Base-by-base conservation (phyloP, 257 asterid species). In the Penstemon barbatus region DNA sequence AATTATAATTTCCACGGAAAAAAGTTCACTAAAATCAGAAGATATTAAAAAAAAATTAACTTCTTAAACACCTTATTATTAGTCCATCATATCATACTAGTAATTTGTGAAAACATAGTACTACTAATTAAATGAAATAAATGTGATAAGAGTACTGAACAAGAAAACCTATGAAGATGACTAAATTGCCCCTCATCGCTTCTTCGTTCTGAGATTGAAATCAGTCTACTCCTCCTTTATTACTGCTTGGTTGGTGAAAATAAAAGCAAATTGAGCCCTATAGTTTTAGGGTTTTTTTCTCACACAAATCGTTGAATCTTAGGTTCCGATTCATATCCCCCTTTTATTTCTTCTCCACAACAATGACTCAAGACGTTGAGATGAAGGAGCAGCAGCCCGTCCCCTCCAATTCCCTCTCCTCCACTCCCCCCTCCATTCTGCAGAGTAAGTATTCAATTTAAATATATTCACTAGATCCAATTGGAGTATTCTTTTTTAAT, bases 371-470 rank as follows among this genome's bases (percentile, higher is more conserved):
- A 79, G 98, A 89, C 53, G 83, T 84, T 67, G 94, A 87, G 77
- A 89, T 89, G 95, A 83, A 83, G 69, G 96, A 89, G 79, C 93
- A 89, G 79, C 90, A 85, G 61, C 82, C 78, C 10, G 86, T 86
- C 57, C 75, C 87, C 39, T 75, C 94, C 71, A 73, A 80, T 70
- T 72, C 87, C 12, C 66, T 78, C 46, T 10, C 86, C 46, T 58
- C 84, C 38, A 40, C 77, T 63, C 61, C 69, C 44, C 85, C 86
- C 43, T 72, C 92, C 8, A 72, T 75, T 65, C 76, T 89, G 25
- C 90, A 83, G 73, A 74, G 96, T 89, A 71, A 75, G 80, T 68
- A 25, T 66, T 12, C 36, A 1, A 40, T 19, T 52, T 45, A 3
- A n/a, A 36, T 9, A 46, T 61, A 25, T 41, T 15, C 44, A 8